Percentiles rank a stretch among this genome's conserved stretches.
Conservation (phyloP, 148 eudicot genomes). For the Persicaria tinctoria region DNA sequence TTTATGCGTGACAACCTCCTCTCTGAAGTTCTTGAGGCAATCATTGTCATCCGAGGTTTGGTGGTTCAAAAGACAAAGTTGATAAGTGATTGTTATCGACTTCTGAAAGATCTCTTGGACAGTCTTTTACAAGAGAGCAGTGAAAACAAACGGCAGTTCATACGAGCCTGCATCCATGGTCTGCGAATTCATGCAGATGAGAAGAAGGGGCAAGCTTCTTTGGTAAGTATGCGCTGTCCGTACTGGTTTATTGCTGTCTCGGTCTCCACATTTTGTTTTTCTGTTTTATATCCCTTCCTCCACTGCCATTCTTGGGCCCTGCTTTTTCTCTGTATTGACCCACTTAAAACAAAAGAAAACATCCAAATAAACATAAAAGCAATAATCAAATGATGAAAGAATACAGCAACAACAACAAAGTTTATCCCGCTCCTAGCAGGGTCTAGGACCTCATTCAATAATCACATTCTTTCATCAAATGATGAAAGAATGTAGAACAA, state of each 20-base stretch:
- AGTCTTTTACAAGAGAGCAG: conserved; percentile 87
- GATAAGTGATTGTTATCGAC: conserved; percentile 85
- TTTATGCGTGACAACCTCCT: conserved; percentile 87
- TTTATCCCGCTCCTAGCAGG: too few species aligned
- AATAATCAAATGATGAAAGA: not conserved
- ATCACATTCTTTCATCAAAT: not conserved
- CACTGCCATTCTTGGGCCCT: not conserved
- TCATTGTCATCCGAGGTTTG: conserved; percentile 87
- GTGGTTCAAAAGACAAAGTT: conserved; percentile 97
- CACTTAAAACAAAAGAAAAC: not conserved
- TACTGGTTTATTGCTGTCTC: not conserved
- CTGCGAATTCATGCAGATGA: conserved; percentile 85
- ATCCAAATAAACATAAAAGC: not conserved
- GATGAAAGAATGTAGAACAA: not conserved
- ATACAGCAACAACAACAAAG: too few species aligned
- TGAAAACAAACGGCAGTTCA: conserved; percentile 88
- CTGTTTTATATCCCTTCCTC: not conserved
- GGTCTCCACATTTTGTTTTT: not conserved
- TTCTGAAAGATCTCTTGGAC: conserved; percentile 90
- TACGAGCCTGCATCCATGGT: conserved; percentile 85
- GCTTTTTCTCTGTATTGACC: not conserved
- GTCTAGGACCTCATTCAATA: too few species aligned
- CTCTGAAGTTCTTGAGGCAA: conserved; percentile 93
- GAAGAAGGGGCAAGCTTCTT: conserved; percentile 72
- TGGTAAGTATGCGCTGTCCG: conserved; percentile 40